Percentiles rank a stretch among this genome's conserved stretches.
Evolutionary conservation across 177 flowering plant genomes (phyloP).

Genomic region (Vitis hybrid): DNA sequence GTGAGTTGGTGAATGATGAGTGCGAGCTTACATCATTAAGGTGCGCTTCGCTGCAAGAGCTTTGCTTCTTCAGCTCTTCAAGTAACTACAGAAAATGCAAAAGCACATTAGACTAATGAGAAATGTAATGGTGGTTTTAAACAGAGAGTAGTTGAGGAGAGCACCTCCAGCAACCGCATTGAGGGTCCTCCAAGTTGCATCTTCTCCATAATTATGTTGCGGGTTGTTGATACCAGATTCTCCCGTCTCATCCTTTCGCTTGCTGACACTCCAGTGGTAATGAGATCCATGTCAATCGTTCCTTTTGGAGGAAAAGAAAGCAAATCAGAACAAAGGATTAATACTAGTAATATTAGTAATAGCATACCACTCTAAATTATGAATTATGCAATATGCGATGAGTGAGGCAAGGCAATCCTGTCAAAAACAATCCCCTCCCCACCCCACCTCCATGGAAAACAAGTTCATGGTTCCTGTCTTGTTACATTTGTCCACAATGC

Average conservation of each 20-base stretch:
- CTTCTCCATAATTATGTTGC: slow-evolving; percentile 84
- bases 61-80: slow-evolving; percentile 85
- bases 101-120: too few species aligned
- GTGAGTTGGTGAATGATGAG: slow-evolving; percentile 2
- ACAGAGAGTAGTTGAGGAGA: background rate
- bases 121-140: too few species aligned
- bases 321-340: background rate
- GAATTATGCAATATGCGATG: too few species aligned
- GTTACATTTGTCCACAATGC: too few species aligned
- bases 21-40: slow-evolving; percentile 69
- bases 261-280: slow-evolving; percentile 93
- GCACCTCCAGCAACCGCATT: slow-evolving; percentile 74
- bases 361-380: too few species aligned
- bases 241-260: slow-evolving; percentile 94
- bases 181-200: slow-evolving; percentile 85
- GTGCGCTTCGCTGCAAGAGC: slow-evolving; percentile 56
- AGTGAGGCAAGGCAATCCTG: too few species aligned
- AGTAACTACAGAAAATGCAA: slow-evolving; percentile 46
- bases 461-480: too few species aligned
- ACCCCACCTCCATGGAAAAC: too few species aligned
- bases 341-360: too few species aligned
- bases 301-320: slow-evolving; percentile 35
- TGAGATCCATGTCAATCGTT: slow-evolving; percentile 98
- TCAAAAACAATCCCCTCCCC: too few species aligned
- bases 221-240: slow-evolving; percentile 52